Percentiles rank a stretch among this genome's conserved stretches.
Evolutionary conservation across 2,329 filamentous ascomycete species (phyloP).

Genomic region (Juglanconis oblonga): DNA sequence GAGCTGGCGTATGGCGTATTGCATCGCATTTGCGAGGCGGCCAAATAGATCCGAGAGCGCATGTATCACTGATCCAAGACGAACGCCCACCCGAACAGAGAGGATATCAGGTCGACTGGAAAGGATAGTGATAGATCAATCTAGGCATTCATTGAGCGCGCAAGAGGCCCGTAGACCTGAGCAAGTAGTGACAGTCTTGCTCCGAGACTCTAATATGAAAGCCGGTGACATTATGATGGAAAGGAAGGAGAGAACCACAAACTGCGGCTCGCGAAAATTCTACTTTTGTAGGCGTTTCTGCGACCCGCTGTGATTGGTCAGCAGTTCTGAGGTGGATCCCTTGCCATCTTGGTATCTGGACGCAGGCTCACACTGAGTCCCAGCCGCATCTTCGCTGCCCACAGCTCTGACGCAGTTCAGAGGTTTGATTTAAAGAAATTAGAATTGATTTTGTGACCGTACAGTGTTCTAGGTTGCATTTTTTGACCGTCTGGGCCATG

Average conservation of each 20-base stretch:
- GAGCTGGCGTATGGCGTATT: not conserved
- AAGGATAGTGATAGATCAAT: conserved; percentile 69
- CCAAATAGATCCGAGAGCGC: not conserved
- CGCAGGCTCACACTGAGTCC: not conserved
- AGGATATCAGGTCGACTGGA: conserved; percentile 61
- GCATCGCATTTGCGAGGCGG: not conserved
- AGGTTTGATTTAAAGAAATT: too few species aligned
- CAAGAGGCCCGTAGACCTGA: conserved; percentile 82
- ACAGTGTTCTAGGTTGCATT: too few species aligned
- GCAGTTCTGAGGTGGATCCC: not conserved
- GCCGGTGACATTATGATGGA: conserved; percentile 74
- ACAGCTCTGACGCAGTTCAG: too few species aligned
- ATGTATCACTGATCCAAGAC: conserved; percentile 38
- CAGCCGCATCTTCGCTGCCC: not conserved
- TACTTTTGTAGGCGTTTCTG: conserved; percentile 5
- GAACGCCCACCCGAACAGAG: conserved; percentile 36
- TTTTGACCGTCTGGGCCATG: too few species aligned
- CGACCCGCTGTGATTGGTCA: not conserved
- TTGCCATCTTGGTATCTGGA: not conserved
- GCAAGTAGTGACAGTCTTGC: conserved; percentile 87
- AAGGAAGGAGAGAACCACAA: conserved; percentile 39
- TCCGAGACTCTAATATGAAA: conserved; percentile 99
- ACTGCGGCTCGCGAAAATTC: conserved; percentile 25
- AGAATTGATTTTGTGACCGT: too few species aligned
- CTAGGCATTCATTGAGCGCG: conserved; percentile 99